These are phyloP conservation scores for Karstenula rhodostoma DNA, from an alignment of 2,329 filamentous ascomycete species.

Conservation along the genomic window DNA sequence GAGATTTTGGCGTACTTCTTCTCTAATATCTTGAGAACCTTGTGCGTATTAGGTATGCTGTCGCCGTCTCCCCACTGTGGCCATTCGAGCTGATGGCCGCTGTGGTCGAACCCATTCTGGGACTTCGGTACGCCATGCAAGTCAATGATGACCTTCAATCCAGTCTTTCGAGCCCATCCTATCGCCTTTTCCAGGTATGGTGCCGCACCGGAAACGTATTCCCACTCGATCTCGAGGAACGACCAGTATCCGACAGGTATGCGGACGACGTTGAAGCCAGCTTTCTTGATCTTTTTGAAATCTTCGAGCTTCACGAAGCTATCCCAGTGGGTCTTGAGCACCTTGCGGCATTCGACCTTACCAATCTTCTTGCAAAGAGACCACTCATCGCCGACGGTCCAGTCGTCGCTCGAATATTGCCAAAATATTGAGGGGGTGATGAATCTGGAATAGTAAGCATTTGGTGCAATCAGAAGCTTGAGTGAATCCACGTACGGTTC, in stretches of 20 bases:
- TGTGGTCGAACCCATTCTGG: slow-evolving; percentile 71
- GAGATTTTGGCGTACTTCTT: slow-evolving; percentile 61
- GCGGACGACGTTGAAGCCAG: slow-evolving; percentile 67
- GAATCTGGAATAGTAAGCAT: slow-evolving; percentile 47
- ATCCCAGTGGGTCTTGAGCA: slow-evolving; percentile 61
- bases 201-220: slow-evolving; percentile 62
- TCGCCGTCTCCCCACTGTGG: slow-evolving; percentile 58
- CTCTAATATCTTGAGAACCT: slow-evolving; percentile 65
- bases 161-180: slow-evolving; percentile 62
- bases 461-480: background rate
- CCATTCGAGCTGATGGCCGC: slow-evolving; percentile 56
- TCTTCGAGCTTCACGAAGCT: slow-evolving; percentile 59
- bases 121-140: slow-evolving; percentile 61
- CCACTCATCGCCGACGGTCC: slow-evolving; percentile 59
- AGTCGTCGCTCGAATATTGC: slow-evolving; percentile 35
- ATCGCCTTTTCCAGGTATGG: slow-evolving; percentile 64
- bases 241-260: slow-evolving; percentile 69
- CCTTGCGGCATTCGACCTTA: slow-evolving; percentile 49
- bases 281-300: slow-evolving; percentile 63
- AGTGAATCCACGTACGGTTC: slow-evolving; percentile 32
- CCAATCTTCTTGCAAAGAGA: slow-evolving; percentile 60
- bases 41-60: slow-evolving; percentile 59
- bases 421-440: slow-evolving; percentile 66
- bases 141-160: slow-evolving; percentile 65
- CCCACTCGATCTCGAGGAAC: slow-evolving; percentile 54